phyloP scores from a whole-genome alignment of 441 rosid genomes.

The Adansonia grandidieri region DNA sequence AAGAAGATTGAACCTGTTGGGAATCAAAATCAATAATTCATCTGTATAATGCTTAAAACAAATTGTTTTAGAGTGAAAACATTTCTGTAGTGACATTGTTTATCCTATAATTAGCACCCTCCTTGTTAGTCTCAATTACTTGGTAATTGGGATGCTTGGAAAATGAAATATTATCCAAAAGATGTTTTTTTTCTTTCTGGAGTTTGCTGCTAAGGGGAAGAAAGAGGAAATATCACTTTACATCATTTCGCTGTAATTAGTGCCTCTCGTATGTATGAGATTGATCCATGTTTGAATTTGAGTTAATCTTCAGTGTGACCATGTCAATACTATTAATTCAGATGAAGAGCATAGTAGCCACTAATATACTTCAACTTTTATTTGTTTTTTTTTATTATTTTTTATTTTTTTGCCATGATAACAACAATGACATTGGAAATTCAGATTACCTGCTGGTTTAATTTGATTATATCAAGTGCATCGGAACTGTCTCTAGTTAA shows the following conservation, averaged over 20 bases:
- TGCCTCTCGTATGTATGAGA: background rate
- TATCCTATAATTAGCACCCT: background rate
- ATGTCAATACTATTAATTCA: background rate
- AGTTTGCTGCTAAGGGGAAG: background rate
- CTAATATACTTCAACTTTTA: conserved; percentile 1
- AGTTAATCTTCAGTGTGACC: background rate
- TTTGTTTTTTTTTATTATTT: background rate
- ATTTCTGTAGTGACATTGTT: background rate
- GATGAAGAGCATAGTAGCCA: conserved; percentile 1
- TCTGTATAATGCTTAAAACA: background rate
- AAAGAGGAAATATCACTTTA: background rate
- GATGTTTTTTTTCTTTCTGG: too few species aligned
- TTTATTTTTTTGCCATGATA: background rate
- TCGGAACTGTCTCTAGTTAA: background rate
- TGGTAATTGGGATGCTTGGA: background rate
- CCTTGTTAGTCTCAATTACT: background rate
- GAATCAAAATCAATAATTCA: background rate
- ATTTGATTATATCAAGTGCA: conserved; percentile 1
- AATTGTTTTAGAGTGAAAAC: background rate
- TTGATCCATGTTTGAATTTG: conserved; percentile 1
- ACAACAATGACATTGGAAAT: background rate
- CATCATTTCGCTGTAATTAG: conserved; percentile 4
- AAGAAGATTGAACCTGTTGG: background rate
- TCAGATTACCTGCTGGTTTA: background rate
- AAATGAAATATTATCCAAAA: background rate